Conservation (phyloP, 805 yeast genomes). For the Candida anglica region DNA sequence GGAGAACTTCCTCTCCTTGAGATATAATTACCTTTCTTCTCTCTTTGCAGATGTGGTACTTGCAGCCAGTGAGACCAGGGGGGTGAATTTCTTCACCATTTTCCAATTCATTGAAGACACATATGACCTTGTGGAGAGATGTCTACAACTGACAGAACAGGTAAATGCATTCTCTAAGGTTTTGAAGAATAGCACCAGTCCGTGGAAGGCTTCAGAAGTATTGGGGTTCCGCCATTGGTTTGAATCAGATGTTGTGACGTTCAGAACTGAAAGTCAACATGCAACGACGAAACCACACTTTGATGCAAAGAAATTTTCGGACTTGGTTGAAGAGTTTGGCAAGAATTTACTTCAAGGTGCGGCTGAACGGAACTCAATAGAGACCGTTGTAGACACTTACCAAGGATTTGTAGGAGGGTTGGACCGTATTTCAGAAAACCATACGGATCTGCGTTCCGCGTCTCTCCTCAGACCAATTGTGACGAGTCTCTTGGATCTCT, state of each 20-base stretch:
- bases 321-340: constrained; percentile 4
- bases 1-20: constrained; percentile 18
- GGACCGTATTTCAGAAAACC: background rate
- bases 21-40: constrained; percentile 15
- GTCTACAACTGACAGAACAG: too few species aligned
- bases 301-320: constrained; percentile 3
- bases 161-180: constrained; percentile 11
- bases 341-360: constrained; percentile 3
- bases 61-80: too few species aligned
- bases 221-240: constrained; percentile 34
- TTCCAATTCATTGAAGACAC: constrained; percentile 34
- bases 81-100: constrained; percentile 19
- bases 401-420: constrained; percentile 1
- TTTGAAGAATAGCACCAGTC: background rate
- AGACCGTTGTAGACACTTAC: background rate
- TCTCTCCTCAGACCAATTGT: background rate
- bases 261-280: constrained; percentile 3
- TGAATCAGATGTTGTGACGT: constrained; percentile 12
- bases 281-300: too few species aligned
- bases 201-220: constrained; percentile 23
- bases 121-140: constrained; percentile 17
- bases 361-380: too few species aligned
- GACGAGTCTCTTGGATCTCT: background rate
- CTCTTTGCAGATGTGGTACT: constrained; percentile 7
- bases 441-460: background rate